Conservation (phyloP, 2,329 filamentous ascomycete genomes). For the Penicillium sp. region DNA sequence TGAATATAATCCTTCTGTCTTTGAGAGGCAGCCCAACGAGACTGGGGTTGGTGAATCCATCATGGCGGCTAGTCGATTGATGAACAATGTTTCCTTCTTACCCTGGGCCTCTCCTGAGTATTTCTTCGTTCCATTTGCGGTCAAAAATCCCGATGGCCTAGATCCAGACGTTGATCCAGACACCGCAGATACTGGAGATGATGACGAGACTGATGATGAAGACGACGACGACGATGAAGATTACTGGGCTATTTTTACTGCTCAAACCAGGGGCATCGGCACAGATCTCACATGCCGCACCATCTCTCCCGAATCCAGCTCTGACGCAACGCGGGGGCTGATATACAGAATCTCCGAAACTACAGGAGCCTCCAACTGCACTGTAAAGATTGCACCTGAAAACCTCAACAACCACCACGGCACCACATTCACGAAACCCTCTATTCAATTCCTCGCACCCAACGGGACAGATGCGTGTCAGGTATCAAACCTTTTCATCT, state of each 20-base stretch:
- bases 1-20: neutral
- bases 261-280: constrained; percentile 11
- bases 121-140: neutral
- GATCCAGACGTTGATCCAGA: neutral
- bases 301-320: neutral
- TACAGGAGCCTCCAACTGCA: neutral
- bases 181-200: neutral
- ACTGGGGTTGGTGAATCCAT: neutral
- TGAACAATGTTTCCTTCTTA: neutral
- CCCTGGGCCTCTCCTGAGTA: neutral
- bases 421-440: neutral
- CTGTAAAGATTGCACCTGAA: neutral
- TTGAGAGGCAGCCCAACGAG: neutral
- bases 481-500: constrained; percentile 7
- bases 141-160: neutral
- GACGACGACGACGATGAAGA: constrained; percentile 10
- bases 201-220: neutral
- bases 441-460: neutral
- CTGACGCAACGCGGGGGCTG: neutral
- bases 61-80: neutral
- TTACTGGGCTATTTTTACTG: constrained; percentile 7
- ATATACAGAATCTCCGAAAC: neutral
- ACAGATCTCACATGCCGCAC: constrained; percentile 11
- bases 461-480: constrained; percentile 1
- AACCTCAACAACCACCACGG: neutral